Base-by-base conservation (phyloP, 306 rosid genomes). In the Nissolia schottii region DNA sequence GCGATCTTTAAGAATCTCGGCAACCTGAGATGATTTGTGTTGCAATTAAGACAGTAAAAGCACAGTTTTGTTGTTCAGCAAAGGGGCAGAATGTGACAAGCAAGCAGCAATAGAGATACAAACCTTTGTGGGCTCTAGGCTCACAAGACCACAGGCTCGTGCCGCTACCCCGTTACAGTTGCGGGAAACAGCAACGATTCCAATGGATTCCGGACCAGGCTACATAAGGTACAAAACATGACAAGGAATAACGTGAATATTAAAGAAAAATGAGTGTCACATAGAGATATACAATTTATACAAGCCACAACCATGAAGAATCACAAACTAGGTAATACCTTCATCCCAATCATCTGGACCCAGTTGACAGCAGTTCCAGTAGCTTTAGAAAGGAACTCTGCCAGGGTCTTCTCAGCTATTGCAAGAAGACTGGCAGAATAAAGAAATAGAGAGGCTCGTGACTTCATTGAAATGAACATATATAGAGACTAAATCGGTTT, bases 331-430 rank as follows among this genome's bases (percentile, higher is more conserved):
- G 14, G 43, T 40, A 55, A 34, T 63, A 89, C 97, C 97, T 91
- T 91, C 96, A 91, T 91, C 95, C 97, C 97, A 91, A 87, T 89
- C 91, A 89, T 89, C 83, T 87, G 97, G 64, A 91, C 97, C 97
- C 97, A 91, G 91, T 91, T 88, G 82, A 91, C 93, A 85, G 97
- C 97, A 77, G 97, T 91, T 82, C 97, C 96, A 67, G 97, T 91
- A 75, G 97, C 97, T 89, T 91, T 91, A 25, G 97, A 87, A 72
- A 89, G 93, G 89, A 91, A 91, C 93, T 85, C 97, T 75, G 96
- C 96, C 86, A 87, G 77, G 89, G 97, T 84, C 96, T 89, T 96
- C 85, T 91, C 96, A 9, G 97, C 97, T 45, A 91, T 76, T 8
- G 96, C 85, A 24, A 89, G 87, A 81, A 91, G 97, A 81, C 97